Evolutionary conservation across 2,329 filamentous ascomycete genomes (phyloP).

Genomic region (Gnomoniopsis sp.): DNA sequence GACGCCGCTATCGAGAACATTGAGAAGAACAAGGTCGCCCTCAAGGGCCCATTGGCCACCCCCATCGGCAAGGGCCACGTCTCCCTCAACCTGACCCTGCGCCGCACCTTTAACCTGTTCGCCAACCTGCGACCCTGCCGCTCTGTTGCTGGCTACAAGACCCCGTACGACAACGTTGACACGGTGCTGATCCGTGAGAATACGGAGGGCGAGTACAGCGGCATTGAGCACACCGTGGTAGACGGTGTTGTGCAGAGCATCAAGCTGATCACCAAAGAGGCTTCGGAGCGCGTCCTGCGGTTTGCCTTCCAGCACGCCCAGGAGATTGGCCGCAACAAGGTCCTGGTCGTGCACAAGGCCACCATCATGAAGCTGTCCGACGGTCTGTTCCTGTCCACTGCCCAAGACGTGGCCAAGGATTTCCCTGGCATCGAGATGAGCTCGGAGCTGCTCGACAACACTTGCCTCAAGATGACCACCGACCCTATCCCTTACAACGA

Average conservation of each 20-base stretch:
- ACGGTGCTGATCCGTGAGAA: slow-evolving; percentile 97
- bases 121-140: slow-evolving; percentile 98
- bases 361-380: slow-evolving; percentile 99
- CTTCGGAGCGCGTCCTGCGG: slow-evolving; percentile 90
- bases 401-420: slow-evolving; percentile 83
- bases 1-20: slow-evolving; percentile 91
- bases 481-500: slow-evolving; percentile 97
- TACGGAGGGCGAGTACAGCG: slow-evolving; percentile 30
- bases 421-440: slow-evolving; percentile 96
- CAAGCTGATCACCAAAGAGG: slow-evolving; percentile 97
- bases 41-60: slow-evolving; percentile 97
- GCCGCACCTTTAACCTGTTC: slow-evolving; percentile 99
- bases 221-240: slow-evolving; percentile 25
- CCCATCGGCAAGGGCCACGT: slow-evolving; percentile 98
- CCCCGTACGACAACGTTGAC: slow-evolving; percentile 94
- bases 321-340: slow-evolving; percentile 91
- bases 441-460: slow-evolving; percentile 97
- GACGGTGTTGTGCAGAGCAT: slow-evolving; percentile 97
- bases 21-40: slow-evolving; percentile 90
- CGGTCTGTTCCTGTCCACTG: slow-evolving; percentile 92
- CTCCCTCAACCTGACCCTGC: slow-evolving; percentile 96
- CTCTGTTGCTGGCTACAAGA: slow-evolving; percentile 96
- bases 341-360: slow-evolving; percentile 98
- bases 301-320: slow-evolving; percentile 98
- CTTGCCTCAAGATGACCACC: slow-evolving; percentile 97